phyloP scores from a whole-genome alignment of 441 rosid genomes.

The Erodium chrysanthum region DNA sequence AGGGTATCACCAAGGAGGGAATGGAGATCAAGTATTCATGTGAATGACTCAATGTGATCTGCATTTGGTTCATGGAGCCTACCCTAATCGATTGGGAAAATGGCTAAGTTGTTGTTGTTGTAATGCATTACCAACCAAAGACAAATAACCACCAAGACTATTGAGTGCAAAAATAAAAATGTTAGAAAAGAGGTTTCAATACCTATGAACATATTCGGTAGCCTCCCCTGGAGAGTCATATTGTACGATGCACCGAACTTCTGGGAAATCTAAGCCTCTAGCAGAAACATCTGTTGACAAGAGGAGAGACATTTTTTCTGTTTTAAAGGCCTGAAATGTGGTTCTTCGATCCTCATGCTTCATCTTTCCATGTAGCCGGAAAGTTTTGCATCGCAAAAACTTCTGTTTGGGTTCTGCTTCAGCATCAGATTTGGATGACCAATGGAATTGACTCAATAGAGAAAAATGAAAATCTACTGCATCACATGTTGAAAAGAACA shows the following conservation, averaged over 20 bases:
- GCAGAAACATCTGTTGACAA: constrained; percentile 84
- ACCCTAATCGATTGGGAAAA: no score
- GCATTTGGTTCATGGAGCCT: no score
- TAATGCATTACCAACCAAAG: no score
- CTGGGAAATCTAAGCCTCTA: constrained; percentile 87
- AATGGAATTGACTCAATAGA: constrained; percentile 57
- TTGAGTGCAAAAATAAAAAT: neutral
- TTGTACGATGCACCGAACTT: constrained; percentile 82
- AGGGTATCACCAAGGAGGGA: no score
- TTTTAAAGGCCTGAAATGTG: constrained; percentile 63
- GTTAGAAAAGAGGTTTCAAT: constrained; percentile 14
- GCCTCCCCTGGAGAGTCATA: constrained; percentile 99
- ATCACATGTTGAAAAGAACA: constrained; percentile 94
- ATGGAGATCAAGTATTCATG: no score
- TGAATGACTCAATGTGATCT: no score
- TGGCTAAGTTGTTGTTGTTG: no score
- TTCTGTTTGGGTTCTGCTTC: constrained; percentile 32
- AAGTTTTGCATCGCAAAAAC: constrained; percentile 61
- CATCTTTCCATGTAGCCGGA: constrained; percentile 87
- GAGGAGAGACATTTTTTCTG: constrained; percentile 70
- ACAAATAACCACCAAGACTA: neutral
- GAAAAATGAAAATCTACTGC: constrained; percentile 87
- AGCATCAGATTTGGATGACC: constrained; percentile 43
- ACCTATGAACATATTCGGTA: constrained; percentile 96
- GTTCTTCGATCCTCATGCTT: constrained; percentile 80